Base-by-base conservation (phyloP, 306 rosid genomes). In the Ormosia semicastrata region DNA sequence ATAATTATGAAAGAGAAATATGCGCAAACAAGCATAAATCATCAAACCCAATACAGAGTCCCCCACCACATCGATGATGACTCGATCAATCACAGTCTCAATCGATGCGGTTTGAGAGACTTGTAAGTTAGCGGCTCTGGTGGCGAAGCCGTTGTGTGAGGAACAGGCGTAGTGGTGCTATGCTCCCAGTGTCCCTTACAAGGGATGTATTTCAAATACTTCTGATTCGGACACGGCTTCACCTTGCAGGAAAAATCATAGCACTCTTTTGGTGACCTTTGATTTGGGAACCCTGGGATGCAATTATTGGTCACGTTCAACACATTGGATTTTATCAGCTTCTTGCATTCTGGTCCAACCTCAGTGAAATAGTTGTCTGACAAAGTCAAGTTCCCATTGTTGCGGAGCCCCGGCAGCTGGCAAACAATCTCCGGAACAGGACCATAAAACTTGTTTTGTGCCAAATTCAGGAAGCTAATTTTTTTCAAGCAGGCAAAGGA, bases 401-500 rank as follows among this genome's bases (percentile, higher is more conserved):
- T 81, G 0, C 62, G 60, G 4, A 95, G 67, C 2, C 58, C 66
- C 1, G 89, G 77, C 8, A 95, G 75, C 66, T 14, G 18, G 43
- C 99, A 95, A 5, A 95, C 80, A 14, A 30, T 33, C 54, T 95
- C 98, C 1, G 97, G 99, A 4, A 95, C 88, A 0, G 59, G 1
- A 1, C 92, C 96, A 4, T 82, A 93, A 8, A 95, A 70, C 13
- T 65, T 9, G 73, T 95, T 95, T 0, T 7, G 4, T 0, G 87
- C 89, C 29, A 95, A 54, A 37, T 84, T 85, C 10, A 95, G 67
- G 5, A 33, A 63, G 76, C 46, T 85, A 3, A 89, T 86, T 2
- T 66, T 89, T 1, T 54, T 66, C 43, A 95, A 79, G 81, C 99
- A 93, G 2, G 71, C 93, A 14, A 95, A 92, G 0, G 99, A 93